Evolutionary conservation across 2,329 filamentous ascomycete species (phyloP), one percentile per base, ranked within the genome.

Genomic region (Chaetomium sp.): DNA sequence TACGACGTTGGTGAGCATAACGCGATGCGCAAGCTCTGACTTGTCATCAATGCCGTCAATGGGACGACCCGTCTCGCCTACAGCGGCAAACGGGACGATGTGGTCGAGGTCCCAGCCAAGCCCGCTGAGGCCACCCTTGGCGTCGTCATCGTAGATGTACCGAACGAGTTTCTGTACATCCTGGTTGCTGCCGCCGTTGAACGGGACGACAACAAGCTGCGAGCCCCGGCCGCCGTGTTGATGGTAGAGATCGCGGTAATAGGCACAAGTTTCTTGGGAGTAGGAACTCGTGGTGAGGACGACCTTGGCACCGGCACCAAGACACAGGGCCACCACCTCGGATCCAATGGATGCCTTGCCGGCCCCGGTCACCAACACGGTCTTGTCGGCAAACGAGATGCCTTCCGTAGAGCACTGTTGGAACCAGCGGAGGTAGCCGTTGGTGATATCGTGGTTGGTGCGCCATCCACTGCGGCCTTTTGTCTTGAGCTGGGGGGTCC

Each of bases 131-230:
- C 19, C 19, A 27, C 19, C 19, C 19, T 27, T 9, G 69, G 86
- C 91, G 85, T 97, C 99, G 61, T 87, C 73, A 69, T 97, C 92
- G 71, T 96, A 99, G 69, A 99, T 95, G 77, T 97, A 99, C 59
- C 96, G 82, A 52, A 99, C 80, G 6, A 99, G 80, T 47, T 90
- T 90, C 71, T 97, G 90, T 38, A 96, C 89, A 70, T 99, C 94
- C 72, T 97, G 92, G 77, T 96, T 94, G 78, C 92, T 97, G 61
- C 92, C 94, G 72, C 96, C 91, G 74, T 99, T 99, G 83, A 99
- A 99, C 49, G 95, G 94, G 53, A 97, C 95, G 54, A 99, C 94
- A 42, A 99, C 90, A 54, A 99, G 86, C 75, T 97, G 91, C 55
- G 94, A 97, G 62, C 94, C 94, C 62, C 90, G 88, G 59, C 90